Evolutionary conservation across 1,284 basidiomycete species (phyloP).

Genomic region (Moniliella sp.): DNA sequence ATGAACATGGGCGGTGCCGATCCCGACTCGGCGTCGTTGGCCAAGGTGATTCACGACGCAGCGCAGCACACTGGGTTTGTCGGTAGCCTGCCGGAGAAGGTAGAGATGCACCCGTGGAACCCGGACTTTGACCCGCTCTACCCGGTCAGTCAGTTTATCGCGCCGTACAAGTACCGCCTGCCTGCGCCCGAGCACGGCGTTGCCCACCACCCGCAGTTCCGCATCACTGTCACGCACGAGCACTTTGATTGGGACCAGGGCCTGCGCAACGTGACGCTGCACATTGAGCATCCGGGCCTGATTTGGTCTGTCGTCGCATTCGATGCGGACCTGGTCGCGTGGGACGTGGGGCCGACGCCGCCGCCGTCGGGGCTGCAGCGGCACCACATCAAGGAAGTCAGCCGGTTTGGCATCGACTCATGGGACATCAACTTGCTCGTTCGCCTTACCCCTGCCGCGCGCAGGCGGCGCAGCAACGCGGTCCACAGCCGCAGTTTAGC

Average conservation of each 20-base stretch:
- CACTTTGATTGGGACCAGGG: constrained; percentile 42
- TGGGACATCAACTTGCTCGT: constrained; percentile 54
- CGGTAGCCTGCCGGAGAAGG: no score
- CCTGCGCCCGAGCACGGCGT: constrained; percentile 35
- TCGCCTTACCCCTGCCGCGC: constrained; percentile 37
- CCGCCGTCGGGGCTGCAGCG: constrained; percentile 41
- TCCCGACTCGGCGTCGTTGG: constrained; percentile 45
- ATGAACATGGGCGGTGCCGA: constrained; percentile 68
- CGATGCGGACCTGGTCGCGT: constrained; percentile 66
- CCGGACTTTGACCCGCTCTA: constrained; percentile 44
- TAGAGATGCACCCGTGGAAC: constrained; percentile 28
- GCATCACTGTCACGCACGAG: constrained; percentile 46
- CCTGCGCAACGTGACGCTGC: constrained; percentile 50
- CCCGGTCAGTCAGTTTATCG: constrained; percentile 48
- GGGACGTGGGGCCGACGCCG: constrained; percentile 46
- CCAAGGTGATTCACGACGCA: constrained; percentile 38
- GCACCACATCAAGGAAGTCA: constrained; percentile 76
- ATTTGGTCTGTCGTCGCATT: constrained; percentile 85
- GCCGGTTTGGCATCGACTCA: constrained; percentile 51
- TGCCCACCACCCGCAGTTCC: constrained; percentile 37
- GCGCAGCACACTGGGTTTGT: constrained; percentile 22
- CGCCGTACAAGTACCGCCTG: constrained; percentile 52
- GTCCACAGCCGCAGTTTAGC: no score
- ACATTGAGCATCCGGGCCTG: constrained; percentile 57
- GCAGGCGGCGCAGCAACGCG: constrained; percentile 9